Percentiles rank a stretch among this genome's conserved stretches.
Conservation (phyloP, 768 basidiomycete species). For the Chalciporus chontae region DNA sequence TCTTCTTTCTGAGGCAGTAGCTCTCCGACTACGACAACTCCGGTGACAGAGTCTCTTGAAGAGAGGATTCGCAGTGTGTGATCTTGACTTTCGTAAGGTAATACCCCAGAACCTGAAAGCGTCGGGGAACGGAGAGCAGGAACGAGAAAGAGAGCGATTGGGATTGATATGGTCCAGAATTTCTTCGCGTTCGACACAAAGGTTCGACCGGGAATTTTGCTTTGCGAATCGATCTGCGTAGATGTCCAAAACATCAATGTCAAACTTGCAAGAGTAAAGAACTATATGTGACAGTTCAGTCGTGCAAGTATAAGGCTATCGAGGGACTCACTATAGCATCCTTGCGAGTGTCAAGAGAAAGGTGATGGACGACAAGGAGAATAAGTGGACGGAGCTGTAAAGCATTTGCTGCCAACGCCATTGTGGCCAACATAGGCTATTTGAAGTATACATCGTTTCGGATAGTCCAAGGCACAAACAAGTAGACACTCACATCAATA, state of each 20-base stretch:
- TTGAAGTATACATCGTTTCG: background rate
- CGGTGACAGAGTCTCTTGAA: constrained; percentile 68
- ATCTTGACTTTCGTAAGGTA: constrained; percentile 48
- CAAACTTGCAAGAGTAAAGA: constrained; percentile 21
- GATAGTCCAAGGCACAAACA: background rate
- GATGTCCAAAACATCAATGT: constrained; percentile 11
- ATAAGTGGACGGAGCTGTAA: constrained; percentile 25
- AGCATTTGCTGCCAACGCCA: constrained; percentile 25
- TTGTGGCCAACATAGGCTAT: constrained; percentile 22
- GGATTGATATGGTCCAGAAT: constrained; percentile 17
- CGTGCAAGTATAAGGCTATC: background rate
- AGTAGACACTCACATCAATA: constrained; percentile 35
- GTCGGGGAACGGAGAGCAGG: constrained; percentile 49
- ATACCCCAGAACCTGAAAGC: constrained; percentile 49
- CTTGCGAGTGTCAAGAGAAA: no score
- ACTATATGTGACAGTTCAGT: constrained; percentile 16
- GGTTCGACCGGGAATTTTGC: background rate
- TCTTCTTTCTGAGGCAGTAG: constrained; percentile 38
- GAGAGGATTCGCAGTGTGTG: constrained; percentile 65
- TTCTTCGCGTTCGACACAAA: background rate
- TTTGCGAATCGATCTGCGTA: background rate
- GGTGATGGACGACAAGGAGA: constrained; percentile 1
- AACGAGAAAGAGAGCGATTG: constrained; percentile 36
- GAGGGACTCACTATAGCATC: constrained; percentile 20
- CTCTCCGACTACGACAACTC: constrained; percentile 81